Conservation (phyloP, 805 yeast species). For the Wickerhamiella occidentalis region DNA sequence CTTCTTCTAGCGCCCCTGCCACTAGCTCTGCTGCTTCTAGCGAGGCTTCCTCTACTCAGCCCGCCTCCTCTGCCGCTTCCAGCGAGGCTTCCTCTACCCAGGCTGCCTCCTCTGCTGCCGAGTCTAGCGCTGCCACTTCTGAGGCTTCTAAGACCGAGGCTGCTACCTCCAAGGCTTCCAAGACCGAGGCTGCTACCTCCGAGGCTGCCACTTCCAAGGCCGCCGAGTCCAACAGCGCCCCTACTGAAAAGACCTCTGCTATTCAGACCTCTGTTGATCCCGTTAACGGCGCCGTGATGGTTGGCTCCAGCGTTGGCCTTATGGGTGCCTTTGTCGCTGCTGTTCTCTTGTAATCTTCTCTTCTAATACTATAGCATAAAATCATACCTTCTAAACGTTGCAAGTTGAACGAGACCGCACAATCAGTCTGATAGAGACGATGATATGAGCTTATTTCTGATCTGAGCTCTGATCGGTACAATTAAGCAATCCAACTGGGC, state of each 20-base stretch:
- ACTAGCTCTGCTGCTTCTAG: constrained; percentile 12
- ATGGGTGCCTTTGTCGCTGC: constrained; percentile 9
- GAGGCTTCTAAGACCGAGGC: constrained; percentile 8
- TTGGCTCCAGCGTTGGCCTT: constrained; percentile 8
- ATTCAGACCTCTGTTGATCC: constrained; percentile 4
- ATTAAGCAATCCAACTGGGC: too few relatives aligned
- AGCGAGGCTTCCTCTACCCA: too few relatives aligned
- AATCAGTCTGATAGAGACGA: too few relatives aligned
- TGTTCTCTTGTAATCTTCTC: constrained; percentile 2
- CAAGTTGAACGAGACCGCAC: too few relatives aligned
- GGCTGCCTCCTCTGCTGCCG: too few relatives aligned
- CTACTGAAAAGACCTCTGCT: background rate
- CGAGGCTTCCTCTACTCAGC: too few relatives aligned
- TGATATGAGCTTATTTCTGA: too few relatives aligned
- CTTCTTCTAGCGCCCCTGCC: too few relatives aligned
- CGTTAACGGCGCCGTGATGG: constrained; percentile 7
- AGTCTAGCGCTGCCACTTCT: constrained; percentile 5
- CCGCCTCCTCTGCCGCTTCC: constrained; percentile 10
- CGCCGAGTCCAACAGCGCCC: background rate
- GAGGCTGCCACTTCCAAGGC: background rate
- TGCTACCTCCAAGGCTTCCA: constrained; percentile 4
- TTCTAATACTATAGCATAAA: background rate
- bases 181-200: constrained; percentile 12
- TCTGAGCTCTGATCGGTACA: too few relatives aligned
- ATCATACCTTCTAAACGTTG: too few relatives aligned